A percentile compares a stretch with the other conserved stretches of the same genome.
Evolutionary conservation across 768 basidiomycete genomes (phyloP).

Genomic region (Phanerochaete sordida): DNA sequence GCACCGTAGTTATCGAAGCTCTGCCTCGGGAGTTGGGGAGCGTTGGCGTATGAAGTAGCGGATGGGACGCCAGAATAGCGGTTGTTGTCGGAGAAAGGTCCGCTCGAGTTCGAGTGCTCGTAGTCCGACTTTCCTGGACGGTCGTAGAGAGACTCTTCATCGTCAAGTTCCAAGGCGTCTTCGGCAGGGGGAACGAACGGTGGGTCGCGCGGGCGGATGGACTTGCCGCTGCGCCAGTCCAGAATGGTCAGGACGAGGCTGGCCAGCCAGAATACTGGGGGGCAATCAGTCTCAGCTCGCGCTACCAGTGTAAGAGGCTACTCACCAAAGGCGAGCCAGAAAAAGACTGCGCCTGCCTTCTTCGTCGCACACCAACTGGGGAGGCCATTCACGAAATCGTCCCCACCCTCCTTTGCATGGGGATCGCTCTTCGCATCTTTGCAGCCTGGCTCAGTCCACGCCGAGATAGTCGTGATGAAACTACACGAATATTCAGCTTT

Average conservation of each 20-base stretch:
- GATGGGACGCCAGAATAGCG: conserved; percentile 41
- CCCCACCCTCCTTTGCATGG: conserved; percentile 51
- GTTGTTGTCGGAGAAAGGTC: conserved; percentile 55
- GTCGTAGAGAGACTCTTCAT: conserved; percentile 47
- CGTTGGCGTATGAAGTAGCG: conserved; percentile 20
- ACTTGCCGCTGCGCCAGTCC: conserved; percentile 75
- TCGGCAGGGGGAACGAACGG: conserved; percentile 65
- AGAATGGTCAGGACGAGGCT: conserved; percentile 63
- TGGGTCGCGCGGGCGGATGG: conserved; percentile 55
- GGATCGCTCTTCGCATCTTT: conserved; percentile 84
- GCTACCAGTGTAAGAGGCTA: conserved; percentile 8
- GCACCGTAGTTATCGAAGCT: conserved; percentile 90
- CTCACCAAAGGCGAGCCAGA: conserved; percentile 82
- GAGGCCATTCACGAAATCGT: conserved; percentile 65
- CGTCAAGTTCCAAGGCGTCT: conserved; percentile 33
- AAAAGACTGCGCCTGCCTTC: conserved; percentile 85
- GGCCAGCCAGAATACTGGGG: conserved; percentile 71
- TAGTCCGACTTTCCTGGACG: conserved; percentile 32
- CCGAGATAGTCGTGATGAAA: conserved; percentile 75
- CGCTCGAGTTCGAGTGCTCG: conserved; percentile 22
- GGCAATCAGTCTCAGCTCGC: background rate
- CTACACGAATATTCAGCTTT: conserved; percentile 32
- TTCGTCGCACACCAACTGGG: conserved; percentile 89
- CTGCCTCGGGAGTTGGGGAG: conserved; percentile 30
- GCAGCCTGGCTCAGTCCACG: conserved; percentile 88